phyloP scores from a whole-genome alignment of 169 alveolate species.

The Plasmodium fragile region DNA sequence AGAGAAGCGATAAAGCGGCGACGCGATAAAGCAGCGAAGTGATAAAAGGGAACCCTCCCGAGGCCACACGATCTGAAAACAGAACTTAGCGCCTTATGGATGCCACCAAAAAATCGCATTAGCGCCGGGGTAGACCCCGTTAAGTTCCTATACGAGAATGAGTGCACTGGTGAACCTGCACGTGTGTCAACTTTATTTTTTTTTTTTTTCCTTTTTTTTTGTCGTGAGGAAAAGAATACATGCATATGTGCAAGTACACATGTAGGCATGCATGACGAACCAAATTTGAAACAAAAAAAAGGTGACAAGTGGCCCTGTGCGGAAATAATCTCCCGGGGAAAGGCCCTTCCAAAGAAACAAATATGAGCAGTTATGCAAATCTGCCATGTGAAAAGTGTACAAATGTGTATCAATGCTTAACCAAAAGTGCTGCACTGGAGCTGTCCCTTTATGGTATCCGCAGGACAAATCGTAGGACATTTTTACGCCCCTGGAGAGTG shows the following conservation, averaged over 20 bases:
- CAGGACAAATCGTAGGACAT: not conserved
- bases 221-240: not conserved
- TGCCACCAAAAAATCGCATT: not conserved
- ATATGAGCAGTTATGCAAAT: not conserved
- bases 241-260: not conserved
- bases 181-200: not conserved
- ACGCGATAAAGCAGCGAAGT: not conserved
- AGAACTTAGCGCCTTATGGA: not conserved
- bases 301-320: not conserved
- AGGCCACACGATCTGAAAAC: not conserved
- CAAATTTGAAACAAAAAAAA: not conserved
- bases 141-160: not conserved
- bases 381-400: not conserved
- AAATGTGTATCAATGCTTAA: not conserved
- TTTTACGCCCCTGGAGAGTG: not conserved
- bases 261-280: not conserved
- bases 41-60: not conserved
- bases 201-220: not conserved
- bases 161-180: not conserved
- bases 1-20: not conserved
- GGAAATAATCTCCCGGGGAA: not conserved
- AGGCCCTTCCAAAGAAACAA: not conserved
- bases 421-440: not conserved
- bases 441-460: not conserved
- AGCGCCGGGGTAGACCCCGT: not conserved